Evolutionary conservation across 257 asterid species (phyloP), one percentile per base, ranked within the genome.

Genomic region (Nicotiana sylvestris): DNA sequence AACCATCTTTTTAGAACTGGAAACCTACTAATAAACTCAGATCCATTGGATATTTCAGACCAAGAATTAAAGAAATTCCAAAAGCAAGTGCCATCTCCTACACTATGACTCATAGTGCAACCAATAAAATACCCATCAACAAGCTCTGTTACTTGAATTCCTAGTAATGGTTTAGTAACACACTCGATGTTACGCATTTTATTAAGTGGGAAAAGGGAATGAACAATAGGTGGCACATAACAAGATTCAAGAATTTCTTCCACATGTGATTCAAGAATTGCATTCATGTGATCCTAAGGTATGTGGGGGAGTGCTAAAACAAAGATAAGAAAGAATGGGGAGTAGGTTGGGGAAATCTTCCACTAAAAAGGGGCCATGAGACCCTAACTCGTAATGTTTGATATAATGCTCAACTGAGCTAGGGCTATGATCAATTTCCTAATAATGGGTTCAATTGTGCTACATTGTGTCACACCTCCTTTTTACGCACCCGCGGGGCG

Each of bases 1-100:
- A 87, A 86, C 83, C 91, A 84, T 2, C 81, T 89, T 6, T 84
- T 37, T 13, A 87, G 79, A 3, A 83, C 77, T 0, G 92, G 92
- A 57, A 55, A 0, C 53, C 85, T 84, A 1, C 89, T 86, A 5
- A 87, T 69, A 0, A 27, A 57, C 17, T 37, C 84, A 0, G 13
- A 65, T n/a, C 92, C 95, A 1, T 84, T 87, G 0, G 88, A 78
- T 9, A 91, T 78, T 35, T 91, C 90, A 0, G 91, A 81, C 94
- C 91, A 91, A 0, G 91, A 88, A 46, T 88, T 85, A 56, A 91
- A 8, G 81, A 91, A 89, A 46, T 87, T 90, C 93, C 91, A 91
- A 69, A 91, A 89, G 1, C 90, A 87, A 0, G 78, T 49, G 6
- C 91, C 92, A 1, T 89, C 95, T 0, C 81, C 66, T 0, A 84